phyloP scores from a whole-genome alignment of 140 eudicot genomes.

The Bidens hawaiensis region DNA sequence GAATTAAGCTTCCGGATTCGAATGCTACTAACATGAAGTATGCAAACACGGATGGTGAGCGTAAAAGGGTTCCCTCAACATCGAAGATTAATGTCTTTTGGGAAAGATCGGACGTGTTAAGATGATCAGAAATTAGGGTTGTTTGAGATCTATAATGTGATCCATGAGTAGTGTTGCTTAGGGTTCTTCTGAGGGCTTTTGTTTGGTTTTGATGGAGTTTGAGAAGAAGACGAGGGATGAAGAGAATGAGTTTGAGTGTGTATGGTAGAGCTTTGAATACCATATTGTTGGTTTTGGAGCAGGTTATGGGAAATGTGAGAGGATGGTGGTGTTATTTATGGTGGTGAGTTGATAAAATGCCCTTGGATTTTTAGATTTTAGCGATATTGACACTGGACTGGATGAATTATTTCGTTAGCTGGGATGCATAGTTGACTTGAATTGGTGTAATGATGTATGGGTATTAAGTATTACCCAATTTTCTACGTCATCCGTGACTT shows the following conservation, averaged over 20 bases:
- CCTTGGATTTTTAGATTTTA: not conserved
- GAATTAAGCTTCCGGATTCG: conserved; percentile 57
- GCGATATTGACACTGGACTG: conserved; percentile 18
- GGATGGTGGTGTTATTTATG: conserved; percentile 24
- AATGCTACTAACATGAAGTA: conserved; percentile 75
- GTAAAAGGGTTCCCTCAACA: conserved; percentile 50
- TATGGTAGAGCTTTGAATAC: conserved; percentile 28
- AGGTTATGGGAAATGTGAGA: conserved; percentile 16
- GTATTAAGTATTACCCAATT: no score
- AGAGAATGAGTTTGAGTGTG: conserved; percentile 24
- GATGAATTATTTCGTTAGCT: conserved; percentile 8
- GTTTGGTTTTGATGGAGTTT: conserved; percentile 23
- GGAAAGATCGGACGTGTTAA: conserved; percentile 9
- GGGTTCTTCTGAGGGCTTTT: conserved; percentile 28
- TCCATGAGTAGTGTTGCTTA: conserved; percentile 27
- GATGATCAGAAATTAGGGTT: conserved; percentile 9
- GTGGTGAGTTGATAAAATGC: conserved; percentile 15
- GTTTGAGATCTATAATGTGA: conserved; percentile 14
- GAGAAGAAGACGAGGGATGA: conserved; percentile 24
- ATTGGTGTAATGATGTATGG: conserved; percentile 7
- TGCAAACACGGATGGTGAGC: conserved; percentile 52
- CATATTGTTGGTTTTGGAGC: not conserved
- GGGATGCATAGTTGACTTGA: conserved; percentile 23
- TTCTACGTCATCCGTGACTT: no score
- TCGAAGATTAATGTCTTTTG: conserved; percentile 36